phyloP scores from a whole-genome alignment of 2,329 filamentous ascomycete species.

The Dothistroma pini region DNA sequence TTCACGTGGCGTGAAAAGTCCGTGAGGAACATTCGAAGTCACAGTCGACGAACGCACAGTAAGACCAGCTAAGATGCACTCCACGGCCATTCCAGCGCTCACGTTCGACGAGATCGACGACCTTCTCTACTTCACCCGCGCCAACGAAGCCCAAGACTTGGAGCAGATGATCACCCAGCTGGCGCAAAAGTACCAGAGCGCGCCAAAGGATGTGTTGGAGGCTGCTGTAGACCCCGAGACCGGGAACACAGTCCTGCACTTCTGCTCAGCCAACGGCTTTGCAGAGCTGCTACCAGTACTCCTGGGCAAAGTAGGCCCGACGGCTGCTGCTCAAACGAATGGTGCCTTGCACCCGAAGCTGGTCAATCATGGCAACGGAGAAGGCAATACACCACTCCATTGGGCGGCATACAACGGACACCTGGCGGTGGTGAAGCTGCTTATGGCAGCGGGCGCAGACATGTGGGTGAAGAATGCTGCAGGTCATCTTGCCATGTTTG shows the following conservation, averaged over 20 bases:
- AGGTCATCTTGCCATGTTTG: conserved; percentile 63
- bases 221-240: conserved; percentile 70
- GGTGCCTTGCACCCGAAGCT: conserved; percentile 39
- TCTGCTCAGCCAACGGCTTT: conserved; percentile 89
- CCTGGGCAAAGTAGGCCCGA: conserved; percentile 15
- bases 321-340: not conserved
- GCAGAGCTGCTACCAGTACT: conserved; percentile 34
- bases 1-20: not conserved
- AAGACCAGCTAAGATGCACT: conserved; percentile 9
- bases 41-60: too few relatives aligned
- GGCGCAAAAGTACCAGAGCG: conserved; percentile 57
- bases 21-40: not conserved
- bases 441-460: conserved; percentile 73
- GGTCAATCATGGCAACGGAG: conserved; percentile 68
- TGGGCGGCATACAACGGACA: conserved; percentile 93
- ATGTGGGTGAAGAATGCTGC: conserved; percentile 75
- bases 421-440: conserved; percentile 69
- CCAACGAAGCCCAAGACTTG: conserved; percentile 71
- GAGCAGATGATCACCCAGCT: conserved; percentile 57
- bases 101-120: conserved; percentile 84
- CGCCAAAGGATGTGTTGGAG: conserved; percentile 61
- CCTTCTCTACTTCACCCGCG: conserved; percentile 79
- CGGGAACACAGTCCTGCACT: conserved; percentile 79
- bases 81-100: conserved; percentile 37
- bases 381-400: conserved; percentile 87